Conservation (phyloP, 306 rosid genomes). For the Dalbergia cultrata region DNA sequence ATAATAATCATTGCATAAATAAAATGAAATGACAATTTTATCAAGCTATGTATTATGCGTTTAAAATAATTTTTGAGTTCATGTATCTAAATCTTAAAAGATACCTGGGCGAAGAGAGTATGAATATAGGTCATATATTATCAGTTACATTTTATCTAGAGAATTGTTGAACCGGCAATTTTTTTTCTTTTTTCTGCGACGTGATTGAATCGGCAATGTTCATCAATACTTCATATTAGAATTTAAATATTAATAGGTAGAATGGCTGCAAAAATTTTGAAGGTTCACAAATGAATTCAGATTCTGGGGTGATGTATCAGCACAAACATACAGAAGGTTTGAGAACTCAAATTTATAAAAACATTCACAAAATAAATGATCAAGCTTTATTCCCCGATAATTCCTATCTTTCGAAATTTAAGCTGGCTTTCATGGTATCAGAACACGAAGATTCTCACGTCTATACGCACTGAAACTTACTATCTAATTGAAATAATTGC, state of each 20-base stretch:
- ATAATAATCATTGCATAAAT: too few relatives aligned
- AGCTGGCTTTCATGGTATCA: background rate
- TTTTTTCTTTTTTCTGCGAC: too few relatives aligned
- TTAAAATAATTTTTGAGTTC: too few relatives aligned
- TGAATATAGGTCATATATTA: too few relatives aligned
- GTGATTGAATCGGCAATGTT: background rate
- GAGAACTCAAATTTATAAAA: background rate
- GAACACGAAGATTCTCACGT: background rate
- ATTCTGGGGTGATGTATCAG: background rate
- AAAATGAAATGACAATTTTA: too few relatives aligned
- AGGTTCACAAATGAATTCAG: background rate
- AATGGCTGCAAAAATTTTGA: background rate
- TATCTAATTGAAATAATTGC: background rate
- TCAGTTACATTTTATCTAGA: too few relatives aligned
- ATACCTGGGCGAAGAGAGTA: too few relatives aligned
- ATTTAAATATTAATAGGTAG: background rate
- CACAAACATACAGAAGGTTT: background rate
- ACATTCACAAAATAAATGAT: background rate
- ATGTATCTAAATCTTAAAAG: too few relatives aligned
- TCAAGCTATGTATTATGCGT: too few relatives aligned
- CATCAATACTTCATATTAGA: too few relatives aligned
- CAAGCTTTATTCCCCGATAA: background rate
- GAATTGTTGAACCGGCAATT: too few relatives aligned
- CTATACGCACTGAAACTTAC: background rate
- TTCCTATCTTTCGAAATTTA: background rate